Percentiles rank a stretch among this genome's conserved stretches.
These are phyloP conservation scores for Kondoa subrosea DNA, from an alignment of 768 basidiomycete genomes.

Conservation along the genomic window DNA sequence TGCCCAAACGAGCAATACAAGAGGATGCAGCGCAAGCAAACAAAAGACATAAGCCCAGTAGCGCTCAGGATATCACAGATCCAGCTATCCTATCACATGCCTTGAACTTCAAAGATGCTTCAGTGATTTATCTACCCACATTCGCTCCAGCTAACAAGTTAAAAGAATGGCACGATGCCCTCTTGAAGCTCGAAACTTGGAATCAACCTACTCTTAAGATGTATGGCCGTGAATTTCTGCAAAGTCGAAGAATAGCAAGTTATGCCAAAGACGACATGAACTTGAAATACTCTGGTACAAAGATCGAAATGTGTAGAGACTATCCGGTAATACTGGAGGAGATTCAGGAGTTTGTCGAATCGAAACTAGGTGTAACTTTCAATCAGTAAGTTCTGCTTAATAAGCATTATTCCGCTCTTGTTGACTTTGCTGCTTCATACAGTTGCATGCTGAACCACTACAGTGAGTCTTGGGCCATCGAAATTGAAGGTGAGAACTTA, in stretches of 20 bases:
- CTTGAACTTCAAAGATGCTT: slow-evolving; percentile 17
- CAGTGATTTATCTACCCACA: slow-evolving; percentile 26
- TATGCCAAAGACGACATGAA: slow-evolving; percentile 31
- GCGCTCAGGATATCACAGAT: neutral
- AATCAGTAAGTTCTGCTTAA: slow-evolving; percentile 28
- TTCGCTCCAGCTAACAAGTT: slow-evolving; percentile 32
- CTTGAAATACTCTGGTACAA: slow-evolving; percentile 34
- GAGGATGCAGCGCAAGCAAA: neutral
- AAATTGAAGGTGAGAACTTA: slow-evolving; percentile 23
- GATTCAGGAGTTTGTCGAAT: slow-evolving; percentile 32
- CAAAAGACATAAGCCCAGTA: neutral
- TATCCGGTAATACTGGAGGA: slow-evolving; percentile 31
- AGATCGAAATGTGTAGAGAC: slow-evolving; percentile 32
- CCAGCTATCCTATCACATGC: neutral
- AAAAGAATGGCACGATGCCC: slow-evolving; percentile 29
- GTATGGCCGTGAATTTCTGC: slow-evolving; percentile 35
- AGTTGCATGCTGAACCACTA: slow-evolving; percentile 36
- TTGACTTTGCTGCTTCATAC: too few relatives aligned
- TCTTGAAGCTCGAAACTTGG: slow-evolving; percentile 24
- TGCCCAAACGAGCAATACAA: neutral
- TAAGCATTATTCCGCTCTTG: neutral
- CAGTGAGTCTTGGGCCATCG: slow-evolving; percentile 33
- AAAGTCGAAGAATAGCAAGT: slow-evolving; percentile 35
- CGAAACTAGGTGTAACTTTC: slow-evolving; percentile 31
- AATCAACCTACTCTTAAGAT: slow-evolving; percentile 34